Evolutionary conservation across 305 asterid genomes (phyloP).

Genomic region (Fraxinus ornus): DNA sequence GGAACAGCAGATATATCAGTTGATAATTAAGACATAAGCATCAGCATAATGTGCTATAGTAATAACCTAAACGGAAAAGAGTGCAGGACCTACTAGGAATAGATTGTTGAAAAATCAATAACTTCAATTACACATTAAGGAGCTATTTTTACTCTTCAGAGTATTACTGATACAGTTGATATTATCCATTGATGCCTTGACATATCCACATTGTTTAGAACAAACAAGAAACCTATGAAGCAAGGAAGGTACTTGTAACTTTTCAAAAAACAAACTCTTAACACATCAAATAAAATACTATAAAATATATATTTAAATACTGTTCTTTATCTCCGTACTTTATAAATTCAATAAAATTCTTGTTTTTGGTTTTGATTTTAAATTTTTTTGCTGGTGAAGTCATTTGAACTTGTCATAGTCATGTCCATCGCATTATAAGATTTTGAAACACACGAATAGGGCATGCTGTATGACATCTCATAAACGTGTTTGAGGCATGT

Average conservation of each 20-base stretch:
- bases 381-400: not conserved
- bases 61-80: constrained; percentile 9
- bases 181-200: not conserved
- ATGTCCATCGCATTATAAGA: not conserved
- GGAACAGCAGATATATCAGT: constrained; percentile 3
- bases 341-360: not conserved
- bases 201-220: not conserved
- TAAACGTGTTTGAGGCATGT: not conserved
- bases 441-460: not conserved
- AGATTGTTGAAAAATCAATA: not conserved
- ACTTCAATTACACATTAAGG: constrained; percentile 2
- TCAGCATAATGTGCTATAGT: constrained; percentile 18
- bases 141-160: not conserved
- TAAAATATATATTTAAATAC: too few species aligned
- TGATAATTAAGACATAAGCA: constrained; percentile 4
- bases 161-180: not conserved
- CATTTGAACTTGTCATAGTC: not conserved
- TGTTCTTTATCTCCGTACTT: not conserved
- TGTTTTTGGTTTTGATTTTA: not conserved
- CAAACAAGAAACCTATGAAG: not conserved
- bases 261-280: not conserved
- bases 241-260: not conserved
- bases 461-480: not conserved
- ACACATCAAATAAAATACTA: not conserved
- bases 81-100: constrained; percentile 7